Evolutionary conservation across 108 stramenopile genomes (phyloP).

Genomic region (Nitzschia sp.): DNA sequence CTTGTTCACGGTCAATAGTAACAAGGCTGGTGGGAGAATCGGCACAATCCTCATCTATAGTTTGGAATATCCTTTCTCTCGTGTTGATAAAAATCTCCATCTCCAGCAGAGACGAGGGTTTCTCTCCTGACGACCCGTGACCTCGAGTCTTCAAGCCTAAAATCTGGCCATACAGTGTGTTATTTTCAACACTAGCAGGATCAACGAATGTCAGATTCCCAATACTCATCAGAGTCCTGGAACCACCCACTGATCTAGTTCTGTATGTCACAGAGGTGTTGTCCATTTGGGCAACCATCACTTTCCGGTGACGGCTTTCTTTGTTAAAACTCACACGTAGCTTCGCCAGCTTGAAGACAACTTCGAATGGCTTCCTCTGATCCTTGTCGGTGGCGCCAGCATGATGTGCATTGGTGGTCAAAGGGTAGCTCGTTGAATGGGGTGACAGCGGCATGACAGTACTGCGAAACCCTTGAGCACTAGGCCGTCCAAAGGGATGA

Average conservation of each 20-base stretch:
- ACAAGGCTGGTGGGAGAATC: constrained; percentile 17
- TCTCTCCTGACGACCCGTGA: constrained; percentile 1
- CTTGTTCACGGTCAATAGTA: constrained; percentile 36
- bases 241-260: constrained; percentile 46
- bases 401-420: neutral
- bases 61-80: constrained; percentile 20
- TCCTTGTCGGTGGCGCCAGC: neutral
- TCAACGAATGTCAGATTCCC: constrained; percentile 60
- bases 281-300: constrained; percentile 73
- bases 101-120: constrained; percentile 47
- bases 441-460: constrained; percentile 6
- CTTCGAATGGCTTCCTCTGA: constrained; percentile 22
- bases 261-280: constrained; percentile 40
- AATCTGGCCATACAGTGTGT: constrained; percentile 67
- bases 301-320: constrained; percentile 55
- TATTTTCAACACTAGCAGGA: constrained; percentile 33
- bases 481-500: neutral
- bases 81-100: constrained; percentile 45
- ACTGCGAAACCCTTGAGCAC: neutral
- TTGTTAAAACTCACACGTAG: constrained; percentile 71
- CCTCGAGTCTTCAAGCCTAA: constrained; percentile 54
- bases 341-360: constrained; percentile 55
- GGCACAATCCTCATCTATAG: constrained; percentile 7
- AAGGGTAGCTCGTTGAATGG: neutral
- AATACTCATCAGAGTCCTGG: constrained; percentile 46